phyloP scores from a whole-genome alignment of 2,329 filamentous ascomycete genomes.

The Fonsecaea monophora region DNA sequence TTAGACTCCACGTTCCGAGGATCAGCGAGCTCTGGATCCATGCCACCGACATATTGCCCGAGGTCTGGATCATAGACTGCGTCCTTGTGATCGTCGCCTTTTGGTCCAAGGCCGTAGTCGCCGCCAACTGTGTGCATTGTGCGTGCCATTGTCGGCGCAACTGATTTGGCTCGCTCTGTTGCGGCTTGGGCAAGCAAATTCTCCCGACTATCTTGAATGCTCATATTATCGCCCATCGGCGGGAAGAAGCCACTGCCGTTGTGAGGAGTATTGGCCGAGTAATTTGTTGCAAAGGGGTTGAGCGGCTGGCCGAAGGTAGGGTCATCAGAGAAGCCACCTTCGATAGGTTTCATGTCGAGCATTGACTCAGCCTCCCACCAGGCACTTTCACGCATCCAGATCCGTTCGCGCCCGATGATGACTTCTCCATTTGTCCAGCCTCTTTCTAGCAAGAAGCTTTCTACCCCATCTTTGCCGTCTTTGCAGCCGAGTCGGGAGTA shows the following conservation, averaged over 20 bases:
- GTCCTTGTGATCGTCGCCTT: conserved; percentile 79
- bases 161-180: conserved; percentile 60
- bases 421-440: conserved; percentile 99
- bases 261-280: conserved; percentile 67
- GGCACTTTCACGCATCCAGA: conserved; percentile 92
- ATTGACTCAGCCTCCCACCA: conserved; percentile 99
- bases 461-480: conserved; percentile 88
- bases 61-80: conserved; percentile 74
- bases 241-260: conserved; percentile 70
- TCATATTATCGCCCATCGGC: conserved; percentile 64
- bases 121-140: conserved; percentile 66
- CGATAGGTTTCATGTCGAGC: conserved; percentile 82
- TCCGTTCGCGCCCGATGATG: conserved; percentile 83
- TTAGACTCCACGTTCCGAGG: conserved; percentile 78
- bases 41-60: conserved; percentile 69
- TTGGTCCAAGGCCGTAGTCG: conserved; percentile 87
- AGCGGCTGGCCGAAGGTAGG: conserved; percentile 42
- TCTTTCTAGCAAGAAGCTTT: conserved; percentile 90
- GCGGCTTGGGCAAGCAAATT: conserved; percentile 68
- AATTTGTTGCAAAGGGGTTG: conserved; percentile 69
- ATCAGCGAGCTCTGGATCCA: conserved; percentile 80
- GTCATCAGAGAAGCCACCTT: conserved; percentile 45
- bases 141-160: conserved; percentile 67
- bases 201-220: conserved; percentile 68
- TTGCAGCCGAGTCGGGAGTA: conserved; percentile 85